These are phyloP conservation scores for Barbatosphaeria neglecta DNA, from an alignment of 495 filamentous ascomycete genomes.

Conservation along the genomic window DNA sequence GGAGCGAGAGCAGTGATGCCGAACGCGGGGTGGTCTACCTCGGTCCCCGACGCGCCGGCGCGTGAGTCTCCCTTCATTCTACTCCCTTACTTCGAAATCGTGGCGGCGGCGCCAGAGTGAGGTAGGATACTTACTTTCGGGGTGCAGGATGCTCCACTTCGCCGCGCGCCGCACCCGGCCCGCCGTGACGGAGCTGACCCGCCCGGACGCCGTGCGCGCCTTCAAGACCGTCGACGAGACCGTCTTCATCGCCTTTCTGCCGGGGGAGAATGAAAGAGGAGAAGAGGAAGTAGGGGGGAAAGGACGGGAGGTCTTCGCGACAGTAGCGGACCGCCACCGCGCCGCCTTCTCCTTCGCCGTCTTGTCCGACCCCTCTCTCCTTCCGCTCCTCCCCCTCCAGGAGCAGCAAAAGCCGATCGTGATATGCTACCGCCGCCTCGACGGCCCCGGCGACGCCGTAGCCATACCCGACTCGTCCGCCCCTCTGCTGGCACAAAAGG, in stretches of 20 bases:
- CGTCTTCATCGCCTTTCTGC: slow-evolving; percentile 29
- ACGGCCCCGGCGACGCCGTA: slow-evolving; percentile 19
- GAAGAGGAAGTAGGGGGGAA: no score
- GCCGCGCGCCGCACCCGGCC: slow-evolving; percentile 17
- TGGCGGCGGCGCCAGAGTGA: no score
- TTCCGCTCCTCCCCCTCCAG: slow-evolving; percentile 5
- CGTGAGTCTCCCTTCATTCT: slow-evolving; percentile 11
- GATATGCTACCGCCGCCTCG: slow-evolving; percentile 22
- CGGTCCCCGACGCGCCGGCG: slow-evolving; percentile 16
- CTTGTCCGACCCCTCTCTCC: slow-evolving; percentile 9
- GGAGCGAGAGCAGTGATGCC: slow-evolving; percentile 1
- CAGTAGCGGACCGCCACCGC: slow-evolving; percentile 17
- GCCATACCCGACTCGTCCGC: slow-evolving; percentile 9
- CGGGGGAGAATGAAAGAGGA: no score
- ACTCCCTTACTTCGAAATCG: background rate
- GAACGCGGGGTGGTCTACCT: slow-evolving; percentile 10
- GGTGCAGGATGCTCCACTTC: slow-evolving; percentile 22
- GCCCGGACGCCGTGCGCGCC: slow-evolving; percentile 5
- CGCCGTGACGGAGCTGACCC: slow-evolving; percentile 12
- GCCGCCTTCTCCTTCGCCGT: slow-evolving; percentile 28
- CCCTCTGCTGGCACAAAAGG: no score
- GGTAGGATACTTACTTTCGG: no score
- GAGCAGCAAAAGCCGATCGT: slow-evolving; percentile 13
- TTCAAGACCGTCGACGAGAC: slow-evolving; percentile 26
- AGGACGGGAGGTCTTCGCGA: slow-evolving; percentile 12